Evolutionary conservation across 208 protist species (phyloP).

Genomic region (Lotmaria passim): DNA sequence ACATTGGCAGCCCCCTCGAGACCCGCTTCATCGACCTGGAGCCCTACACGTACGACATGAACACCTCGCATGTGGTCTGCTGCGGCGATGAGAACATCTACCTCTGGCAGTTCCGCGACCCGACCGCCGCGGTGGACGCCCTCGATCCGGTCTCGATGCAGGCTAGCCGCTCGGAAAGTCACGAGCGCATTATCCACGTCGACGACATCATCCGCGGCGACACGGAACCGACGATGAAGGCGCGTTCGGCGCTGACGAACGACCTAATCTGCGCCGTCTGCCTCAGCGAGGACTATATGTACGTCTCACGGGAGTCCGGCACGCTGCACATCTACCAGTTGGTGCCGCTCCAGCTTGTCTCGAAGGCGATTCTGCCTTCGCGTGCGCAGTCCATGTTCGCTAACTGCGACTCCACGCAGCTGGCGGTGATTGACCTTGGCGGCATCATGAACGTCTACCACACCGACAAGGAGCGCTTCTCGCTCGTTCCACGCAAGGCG

Average conservation of each 20-base stretch:
- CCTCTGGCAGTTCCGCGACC: constrained; percentile 96
- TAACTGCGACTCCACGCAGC: constrained; percentile 91
- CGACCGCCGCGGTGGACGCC: constrained; percentile 67
- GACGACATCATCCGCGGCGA: constrained; percentile 89
- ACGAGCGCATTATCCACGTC: constrained; percentile 91
- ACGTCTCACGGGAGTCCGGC: constrained; percentile 92
- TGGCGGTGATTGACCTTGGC: constrained; percentile 92
- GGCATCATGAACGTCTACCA: constrained; percentile 78
- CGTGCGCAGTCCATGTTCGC: constrained; percentile 85
- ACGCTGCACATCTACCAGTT: constrained; percentile 90
- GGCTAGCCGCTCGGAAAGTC: constrained; percentile 66
- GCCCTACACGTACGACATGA: constrained; percentile 89
- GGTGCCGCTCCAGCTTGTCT: constrained; percentile 80
- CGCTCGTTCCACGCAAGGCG: constrained; percentile 66
- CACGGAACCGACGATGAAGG: constrained; percentile 47
- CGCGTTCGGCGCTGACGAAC: constrained; percentile 81
- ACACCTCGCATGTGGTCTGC: constrained; percentile 91
- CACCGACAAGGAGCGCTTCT: constrained; percentile 61
- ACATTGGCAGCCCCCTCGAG: constrained; percentile 95
- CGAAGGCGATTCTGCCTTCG: constrained; percentile 74
- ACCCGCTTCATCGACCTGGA: constrained; percentile 93
- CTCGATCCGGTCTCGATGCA: constrained; percentile 87
- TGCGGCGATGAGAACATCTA: constrained; percentile 92
- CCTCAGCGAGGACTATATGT: constrained; percentile 80
- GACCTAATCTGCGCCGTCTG: constrained; percentile 92